These are phyloP conservation scores for Pyrenophora graminea DNA, from an alignment of 2,329 filamentous ascomycete species.

Conservation along the genomic window DNA sequence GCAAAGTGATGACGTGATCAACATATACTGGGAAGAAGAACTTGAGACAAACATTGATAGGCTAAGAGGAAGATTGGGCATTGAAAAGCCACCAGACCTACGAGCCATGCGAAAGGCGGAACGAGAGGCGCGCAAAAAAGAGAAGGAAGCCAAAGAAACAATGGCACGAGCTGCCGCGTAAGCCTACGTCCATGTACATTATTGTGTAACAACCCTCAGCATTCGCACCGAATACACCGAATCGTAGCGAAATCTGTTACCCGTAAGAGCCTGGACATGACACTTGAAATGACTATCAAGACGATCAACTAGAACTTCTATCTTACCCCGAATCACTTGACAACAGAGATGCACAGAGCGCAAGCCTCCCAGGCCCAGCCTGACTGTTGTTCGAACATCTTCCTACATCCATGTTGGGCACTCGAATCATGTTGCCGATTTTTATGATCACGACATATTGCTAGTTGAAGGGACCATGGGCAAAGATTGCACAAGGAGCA, in stretches of 20 bases:
- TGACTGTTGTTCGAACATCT: slow-evolving; percentile 28
- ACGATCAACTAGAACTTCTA: slow-evolving; percentile 19
- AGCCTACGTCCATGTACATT: slow-evolving; percentile 16
- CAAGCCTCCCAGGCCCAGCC: slow-evolving; percentile 28
- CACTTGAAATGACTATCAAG: slow-evolving; percentile 20
- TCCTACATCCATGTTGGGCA: slow-evolving; percentile 19
- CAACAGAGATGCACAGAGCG: slow-evolving; percentile 33
- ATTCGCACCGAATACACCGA: slow-evolving; percentile 22
- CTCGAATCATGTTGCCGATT: slow-evolving; percentile 19
- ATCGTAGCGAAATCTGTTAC: slow-evolving; percentile 17
- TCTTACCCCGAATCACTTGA: slow-evolving; percentile 31
- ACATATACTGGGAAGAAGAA: slow-evolving; percentile 97
- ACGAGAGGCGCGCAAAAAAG: slow-evolving; percentile 68
- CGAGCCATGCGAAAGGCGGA: slow-evolving; percentile 74
- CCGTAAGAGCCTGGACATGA: slow-evolving; percentile 14
- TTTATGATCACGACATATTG: slow-evolving; percentile 35
- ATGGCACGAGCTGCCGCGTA: slow-evolving; percentile 26
- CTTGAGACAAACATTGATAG: slow-evolving; percentile 80
- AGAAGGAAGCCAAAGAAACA: slow-evolving; percentile 56
- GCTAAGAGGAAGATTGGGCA: slow-evolving; percentile 73
- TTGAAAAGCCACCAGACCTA: slow-evolving; percentile 88
- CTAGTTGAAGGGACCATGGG: slow-evolving; percentile 32
- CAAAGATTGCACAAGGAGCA: slow-evolving; percentile 11
- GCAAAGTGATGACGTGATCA: slow-evolving; percentile 78
- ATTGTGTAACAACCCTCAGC: slow-evolving; percentile 5